Evolutionary conservation across 371 early-diverging fungal species (phyloP), one percentile per base, ranked within the genome.

Genomic region (Haplosporangium sp.): DNA sequence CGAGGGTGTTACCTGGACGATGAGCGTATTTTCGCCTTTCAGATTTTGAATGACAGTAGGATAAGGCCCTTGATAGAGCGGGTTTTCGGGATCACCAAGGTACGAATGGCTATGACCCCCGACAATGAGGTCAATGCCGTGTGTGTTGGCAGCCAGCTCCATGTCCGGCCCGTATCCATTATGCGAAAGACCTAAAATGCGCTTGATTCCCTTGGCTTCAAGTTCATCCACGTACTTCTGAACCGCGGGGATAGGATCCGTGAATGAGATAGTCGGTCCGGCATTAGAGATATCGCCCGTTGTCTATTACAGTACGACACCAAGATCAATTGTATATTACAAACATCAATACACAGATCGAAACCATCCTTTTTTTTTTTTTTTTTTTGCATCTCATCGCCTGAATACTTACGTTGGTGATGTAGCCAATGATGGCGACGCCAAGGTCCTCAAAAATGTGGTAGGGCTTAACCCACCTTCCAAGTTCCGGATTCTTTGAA

Each of bases 71-170:
- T 79, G 71, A 3, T 77, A 74, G 18, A 57, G 23, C 6, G 59
- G 61, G 42, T 68, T 67, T 16, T 41, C 46, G 20, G 85, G 79
- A 55, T 82, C 82, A 45, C 85, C 83, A 23, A 93, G 77, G 63
- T 86, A 86, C 12, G 91, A 81, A 79, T 93, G 94, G 11, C 89
- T 86, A 71, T 93, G 93, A 18, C 92, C 93, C 42, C 94, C 94
- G 18, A 93, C 87, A 67, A 93, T 90, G 42, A 91, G 65, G n/a
- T 82, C 68, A 18, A 89, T 29, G 7, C 91, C 90, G 23, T 73
- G 73, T 13, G 85, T 81, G 1, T 82, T 83, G 46, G 74, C 71
- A 0, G 93, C 93, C 55, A 93, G 59, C 21, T 83, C 82, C 77
- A 82, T 72, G 68, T 93, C 93, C 5, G 81, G 82, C 14, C 65